phyloP scores from a whole-genome alignment of 208 protist species.

The Trypanosoma congolense region DNA sequence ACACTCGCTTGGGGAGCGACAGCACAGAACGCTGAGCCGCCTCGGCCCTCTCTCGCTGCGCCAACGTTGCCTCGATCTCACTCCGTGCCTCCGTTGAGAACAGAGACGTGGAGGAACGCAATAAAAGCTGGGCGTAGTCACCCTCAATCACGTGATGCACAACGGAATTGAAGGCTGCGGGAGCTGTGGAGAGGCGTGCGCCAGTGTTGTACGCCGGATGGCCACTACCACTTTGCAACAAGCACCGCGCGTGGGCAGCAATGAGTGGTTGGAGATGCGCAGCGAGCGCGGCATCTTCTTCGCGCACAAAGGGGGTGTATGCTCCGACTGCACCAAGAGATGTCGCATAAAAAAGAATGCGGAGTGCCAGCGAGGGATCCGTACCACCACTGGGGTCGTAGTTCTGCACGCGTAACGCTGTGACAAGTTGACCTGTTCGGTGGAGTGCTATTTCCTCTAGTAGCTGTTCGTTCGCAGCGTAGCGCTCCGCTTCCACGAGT shows the following conservation, averaged over 20 bases:
- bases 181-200: conserved; percentile 14
- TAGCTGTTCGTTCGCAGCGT: conserved; percentile 40
- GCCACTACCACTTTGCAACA: conserved; percentile 19
- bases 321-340: conserved; percentile 61
- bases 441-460: conserved; percentile 67
- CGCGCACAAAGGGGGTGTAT: conserved; percentile 56
- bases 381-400: conserved; percentile 47
- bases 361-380: conserved; percentile 29
- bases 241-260: conserved; percentile 29
- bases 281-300: conserved; percentile 68
- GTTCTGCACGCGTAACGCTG: conserved; percentile 38
- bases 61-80: conserved; percentile 41
- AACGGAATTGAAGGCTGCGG: conserved; percentile 5
- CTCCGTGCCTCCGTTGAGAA: conserved; percentile 46
- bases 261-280: conserved; percentile 65
- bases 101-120: conserved; percentile 26
- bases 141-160: conserved; percentile 68
- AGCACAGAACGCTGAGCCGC: conserved; percentile 48
- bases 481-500: conserved; percentile 34
- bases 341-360: conserved; percentile 68
- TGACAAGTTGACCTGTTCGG: conserved; percentile 61
- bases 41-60: conserved; percentile 36
- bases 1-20: conserved; percentile 49
- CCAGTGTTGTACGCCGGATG: conserved; percentile 15
- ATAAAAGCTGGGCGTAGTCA: conserved; percentile 42